Evolutionary conservation across 2,329 filamentous ascomycete genomes (phyloP), one percentile per base, ranked within the genome.

Genomic region (Hawksworthiomyces lignivorus): DNA sequence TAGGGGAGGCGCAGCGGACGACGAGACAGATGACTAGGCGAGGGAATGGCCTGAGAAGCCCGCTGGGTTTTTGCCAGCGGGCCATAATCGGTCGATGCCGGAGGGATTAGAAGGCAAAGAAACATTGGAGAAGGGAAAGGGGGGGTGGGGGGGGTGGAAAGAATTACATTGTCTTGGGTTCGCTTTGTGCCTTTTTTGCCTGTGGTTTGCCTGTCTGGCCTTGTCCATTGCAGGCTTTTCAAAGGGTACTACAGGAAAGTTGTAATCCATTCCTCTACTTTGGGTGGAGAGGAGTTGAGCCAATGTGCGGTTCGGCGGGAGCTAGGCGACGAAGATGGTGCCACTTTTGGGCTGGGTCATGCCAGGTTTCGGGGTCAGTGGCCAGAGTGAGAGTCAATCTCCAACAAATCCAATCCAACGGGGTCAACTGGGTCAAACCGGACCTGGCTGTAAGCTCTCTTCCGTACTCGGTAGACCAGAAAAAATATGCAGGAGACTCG

Each of bases 11-110:
- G 39, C 36, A 45, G 43, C 33, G 26, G 32, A 33, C 39, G 21
- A 37, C 32, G 20, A 38, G 35, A 39, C 50, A 37, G 46, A 49
- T 37, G 48, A 44, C 44, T 46, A 51, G 52, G 48, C 49, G 48
- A 46, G 48, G 48, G 49, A 56, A 57, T 59, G 56, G 56, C 45
- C 52, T 55, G 57, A 60, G 57, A 44, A 33, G 37, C 26, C 24
- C 44, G 42, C 48, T 44, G 50, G 41, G 43, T n/a, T 12, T 8
- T 8, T 8, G 34, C 20, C 21, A 19, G 34, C 44, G 36, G 50
- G 47, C 46, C 44, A 39, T 51, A 52, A 54, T 59, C 55, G 53
- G 56, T 55, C 56, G 54, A 59, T 56, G 39, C 54, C 54, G 56
- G 32, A 32, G 34, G n/a, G n/a, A n/a, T n/a, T n/a, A n/a, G n/a